These are phyloP conservation scores for Datura wrightii DNA, from an alignment of 257 asterid species.

Conservation along the genomic window DNA sequence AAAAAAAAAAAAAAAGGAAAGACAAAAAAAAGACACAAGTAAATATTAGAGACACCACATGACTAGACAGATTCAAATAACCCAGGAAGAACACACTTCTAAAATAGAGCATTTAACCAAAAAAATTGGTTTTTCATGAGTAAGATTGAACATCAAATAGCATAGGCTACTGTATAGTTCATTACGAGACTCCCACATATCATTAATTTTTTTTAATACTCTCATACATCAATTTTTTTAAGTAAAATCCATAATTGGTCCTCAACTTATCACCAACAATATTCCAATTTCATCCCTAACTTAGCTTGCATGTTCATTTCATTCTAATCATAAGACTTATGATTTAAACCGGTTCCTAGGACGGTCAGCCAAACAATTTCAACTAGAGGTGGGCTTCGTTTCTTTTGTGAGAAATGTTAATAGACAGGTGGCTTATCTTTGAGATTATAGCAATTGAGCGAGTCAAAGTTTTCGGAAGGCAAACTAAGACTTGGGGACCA, in stretches of 20 bases:
- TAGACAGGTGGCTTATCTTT: background rate
- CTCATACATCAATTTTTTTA: background rate
- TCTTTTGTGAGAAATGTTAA: background rate
- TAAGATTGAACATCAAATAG: constrained; percentile 9
- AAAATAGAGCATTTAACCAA: background rate
- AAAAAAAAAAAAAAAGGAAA: background rate
- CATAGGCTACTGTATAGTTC: background rate
- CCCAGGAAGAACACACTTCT: background rate
- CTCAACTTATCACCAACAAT: background rate
- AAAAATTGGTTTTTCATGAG: background rate
- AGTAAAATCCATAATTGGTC: background rate
- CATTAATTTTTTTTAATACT: background rate
- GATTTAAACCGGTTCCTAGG: background rate
- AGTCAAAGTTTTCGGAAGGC: background rate
- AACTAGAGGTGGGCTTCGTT: background rate
- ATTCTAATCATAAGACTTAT: background rate
- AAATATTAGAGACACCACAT: background rate
- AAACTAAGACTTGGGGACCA: background rate
- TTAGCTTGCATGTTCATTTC: background rate
- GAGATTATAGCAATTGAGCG: background rate
- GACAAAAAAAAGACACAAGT: background rate
- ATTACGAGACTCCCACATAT: background rate
- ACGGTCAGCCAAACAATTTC: background rate
- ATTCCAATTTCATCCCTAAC: background rate
- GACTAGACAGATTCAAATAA: background rate